Base-by-base conservation (phyloP, 2,329 filamentous ascomycete species). In the Sporothrix phasma region DNA sequence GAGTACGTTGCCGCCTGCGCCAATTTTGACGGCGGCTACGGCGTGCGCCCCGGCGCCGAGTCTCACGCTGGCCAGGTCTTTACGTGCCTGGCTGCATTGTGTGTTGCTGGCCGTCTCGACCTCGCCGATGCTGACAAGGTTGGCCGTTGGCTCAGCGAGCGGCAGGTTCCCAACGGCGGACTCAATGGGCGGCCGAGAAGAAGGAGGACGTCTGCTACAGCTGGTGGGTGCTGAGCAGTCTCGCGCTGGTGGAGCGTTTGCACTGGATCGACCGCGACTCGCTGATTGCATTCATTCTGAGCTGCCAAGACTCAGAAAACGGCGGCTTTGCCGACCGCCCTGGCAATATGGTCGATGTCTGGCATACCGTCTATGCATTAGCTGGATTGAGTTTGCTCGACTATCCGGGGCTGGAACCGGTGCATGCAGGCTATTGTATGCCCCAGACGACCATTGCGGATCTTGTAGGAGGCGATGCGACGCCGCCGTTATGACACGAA, bases 141-240 rank as follows among this genome's bases (percentile, higher is more conserved):
- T 4, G 92, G 87, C 19, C 84, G 86, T 58, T 99, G 94, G 94
- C 80, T 99, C 62, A 96, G 92, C 74, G 94, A 99, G 76, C 84
- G 94, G 67, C 94, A 99, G 74, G 80, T 96, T 31, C 84, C 90
- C 10, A 88, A 87, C 56, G 94, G 94, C 34, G 94, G 94, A 0
- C 78, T 99, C 60, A 99, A 99, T 73, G 94, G 94, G 2, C 84
- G 94, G 58, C 94, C 0, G 94, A 97, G 77, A 99, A 99, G 79
- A 78, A 89, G 67, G 93, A 96, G 73, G 94, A 99, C 74, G 93
- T 96, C 15, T 99, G 94, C 78, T 99, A 99, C 77, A 96, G 91
- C 74, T 99, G 94, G 94, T 99, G 94, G 94, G 94, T 97, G 51
- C 79, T 93, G 72, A 93, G 90, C 72, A 96, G 92, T 73, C 78